These are phyloP conservation scores for Trametes punicea DNA, from an alignment of 768 basidiomycete species.

Conservation along the genomic window DNA sequence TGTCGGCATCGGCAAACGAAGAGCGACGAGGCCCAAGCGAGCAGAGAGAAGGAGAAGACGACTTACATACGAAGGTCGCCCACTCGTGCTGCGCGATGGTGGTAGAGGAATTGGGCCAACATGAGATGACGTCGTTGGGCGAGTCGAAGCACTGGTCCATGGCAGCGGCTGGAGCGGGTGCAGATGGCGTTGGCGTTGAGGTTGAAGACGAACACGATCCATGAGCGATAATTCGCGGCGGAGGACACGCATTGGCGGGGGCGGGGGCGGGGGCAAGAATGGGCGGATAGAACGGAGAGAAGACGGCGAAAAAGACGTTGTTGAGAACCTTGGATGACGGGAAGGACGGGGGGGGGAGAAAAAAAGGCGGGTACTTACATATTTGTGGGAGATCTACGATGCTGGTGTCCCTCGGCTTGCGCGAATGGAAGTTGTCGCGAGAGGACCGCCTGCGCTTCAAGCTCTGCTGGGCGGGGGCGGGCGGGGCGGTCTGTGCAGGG, in stretches of 20 bases:
- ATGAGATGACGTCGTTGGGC: constrained; percentile 73
- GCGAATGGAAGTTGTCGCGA: constrained; percentile 20
- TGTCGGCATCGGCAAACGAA: too few relatives aligned
- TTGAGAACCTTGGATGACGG: neutral
- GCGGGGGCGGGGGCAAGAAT: neutral
- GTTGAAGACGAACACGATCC: neutral
- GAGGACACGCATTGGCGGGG: neutral
- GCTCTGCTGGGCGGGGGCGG: neutral
- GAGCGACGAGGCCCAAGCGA: constrained; percentile 7
- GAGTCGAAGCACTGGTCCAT: constrained; percentile 47
- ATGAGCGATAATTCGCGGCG: neutral
- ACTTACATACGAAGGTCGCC: constrained; percentile 79
- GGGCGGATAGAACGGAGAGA: neutral
- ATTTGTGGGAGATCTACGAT: constrained; percentile 22
- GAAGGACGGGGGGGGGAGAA: neutral
- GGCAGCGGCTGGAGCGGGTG: constrained; percentile 35
- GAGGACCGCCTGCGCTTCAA: constrained; percentile 13
- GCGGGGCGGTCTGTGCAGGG: constrained; percentile 12
- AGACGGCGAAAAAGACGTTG: neutral
- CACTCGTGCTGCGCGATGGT: constrained; percentile 69
- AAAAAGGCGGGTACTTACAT: constrained; percentile 12
- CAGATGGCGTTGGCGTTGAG: constrained; percentile 1
- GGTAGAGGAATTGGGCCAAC: constrained; percentile 60
- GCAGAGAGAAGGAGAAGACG: constrained; percentile 15
- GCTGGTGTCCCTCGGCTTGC: constrained; percentile 13